phyloP scores from a whole-genome alignment of 2,329 filamentous ascomycete genomes.

The Xylaria sp. region DNA sequence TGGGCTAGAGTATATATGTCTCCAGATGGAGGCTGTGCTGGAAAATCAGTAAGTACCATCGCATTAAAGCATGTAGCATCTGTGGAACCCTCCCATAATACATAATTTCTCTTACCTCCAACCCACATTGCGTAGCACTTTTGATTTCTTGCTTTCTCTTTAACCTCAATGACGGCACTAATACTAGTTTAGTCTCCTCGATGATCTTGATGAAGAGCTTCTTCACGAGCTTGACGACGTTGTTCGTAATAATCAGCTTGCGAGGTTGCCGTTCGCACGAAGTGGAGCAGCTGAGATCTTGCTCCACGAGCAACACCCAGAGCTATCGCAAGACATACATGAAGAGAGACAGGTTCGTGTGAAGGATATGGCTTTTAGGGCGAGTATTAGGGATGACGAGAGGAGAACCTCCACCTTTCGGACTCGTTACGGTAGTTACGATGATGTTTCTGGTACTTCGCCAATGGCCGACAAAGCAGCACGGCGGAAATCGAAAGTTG shows the following conservation, averaged over 20 bases:
- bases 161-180: slow-evolving; percentile 13
- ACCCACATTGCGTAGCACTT: background rate
- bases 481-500: slow-evolving; percentile 53
- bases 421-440: slow-evolving; percentile 65
- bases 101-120: slow-evolving; percentile 18
- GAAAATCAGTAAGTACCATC: slow-evolving; percentile 69
- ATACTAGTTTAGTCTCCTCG: slow-evolving; percentile 60
- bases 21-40: slow-evolving; percentile 90
- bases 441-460: slow-evolving; percentile 58
- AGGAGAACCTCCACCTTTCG: slow-evolving; percentile 66
- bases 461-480: slow-evolving; percentile 50
- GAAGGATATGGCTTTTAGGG: slow-evolving; percentile 76
- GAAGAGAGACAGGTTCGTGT: slow-evolving; percentile 73
- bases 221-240: slow-evolving; percentile 78
- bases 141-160: background rate
- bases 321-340: slow-evolving; percentile 67
- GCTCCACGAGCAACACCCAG: slow-evolving; percentile 68
- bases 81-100: background rate
- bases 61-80: background rate
- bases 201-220: slow-evolving; percentile 85
- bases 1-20: slow-evolving; percentile 86
- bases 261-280: slow-evolving; percentile 76
- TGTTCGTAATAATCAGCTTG: slow-evolving; percentile 81
- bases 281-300: slow-evolving; percentile 73
- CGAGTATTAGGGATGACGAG: slow-evolving; percentile 68